Conservation (phyloP, 1,284 basidiomycete species). For the Cutaneotrichosporon spelunceum region DNA sequence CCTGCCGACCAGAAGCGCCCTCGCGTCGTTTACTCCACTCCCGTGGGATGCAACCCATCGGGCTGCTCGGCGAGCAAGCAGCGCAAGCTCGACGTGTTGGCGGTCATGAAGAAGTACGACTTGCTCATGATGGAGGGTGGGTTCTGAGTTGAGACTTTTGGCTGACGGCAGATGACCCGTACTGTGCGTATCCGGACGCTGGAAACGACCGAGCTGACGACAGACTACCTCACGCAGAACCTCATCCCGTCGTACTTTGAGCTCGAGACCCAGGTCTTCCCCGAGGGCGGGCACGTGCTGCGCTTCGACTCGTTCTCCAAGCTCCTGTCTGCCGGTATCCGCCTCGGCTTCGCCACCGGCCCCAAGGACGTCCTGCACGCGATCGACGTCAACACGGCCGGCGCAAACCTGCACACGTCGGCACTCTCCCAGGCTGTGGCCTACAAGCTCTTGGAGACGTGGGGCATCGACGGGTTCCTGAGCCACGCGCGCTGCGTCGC, state of each 20-base stretch:
- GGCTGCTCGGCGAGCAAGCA: conserved; percentile 71
- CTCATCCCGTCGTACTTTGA: conserved; percentile 69
- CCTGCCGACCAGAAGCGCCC: conserved; percentile 68
- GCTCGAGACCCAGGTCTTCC: conserved; percentile 59
- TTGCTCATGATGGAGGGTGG: conserved; percentile 80
- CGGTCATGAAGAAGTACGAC: conserved; percentile 69
- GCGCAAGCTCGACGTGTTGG: conserved; percentile 73
- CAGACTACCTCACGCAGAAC: conserved; percentile 60
- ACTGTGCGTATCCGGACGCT: conserved; percentile 51
- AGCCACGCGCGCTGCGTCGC: conserved; percentile 70
- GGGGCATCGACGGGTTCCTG: conserved; percentile 75
- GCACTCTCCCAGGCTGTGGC: conserved; percentile 75
- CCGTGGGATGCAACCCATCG: conserved; percentile 73
- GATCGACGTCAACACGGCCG: conserved; percentile 61
- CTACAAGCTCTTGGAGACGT: conserved; percentile 66
- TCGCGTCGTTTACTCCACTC: conserved; percentile 66
- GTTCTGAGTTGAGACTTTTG: conserved; percentile 23
- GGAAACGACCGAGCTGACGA: conserved; percentile 6
- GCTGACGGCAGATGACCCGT: conserved; percentile 64
- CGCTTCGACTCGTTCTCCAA: conserved; percentile 88
- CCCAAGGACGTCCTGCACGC: conserved; percentile 69
- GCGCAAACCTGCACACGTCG: conserved; percentile 72
- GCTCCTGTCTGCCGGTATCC: conserved; percentile 69
- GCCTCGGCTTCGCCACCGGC: conserved; percentile 71
- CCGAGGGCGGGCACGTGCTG: conserved; percentile 66